Base-by-base conservation (phyloP, 225 moss, liverwort and hornwort genomes). In the Asterella californica region DNA sequence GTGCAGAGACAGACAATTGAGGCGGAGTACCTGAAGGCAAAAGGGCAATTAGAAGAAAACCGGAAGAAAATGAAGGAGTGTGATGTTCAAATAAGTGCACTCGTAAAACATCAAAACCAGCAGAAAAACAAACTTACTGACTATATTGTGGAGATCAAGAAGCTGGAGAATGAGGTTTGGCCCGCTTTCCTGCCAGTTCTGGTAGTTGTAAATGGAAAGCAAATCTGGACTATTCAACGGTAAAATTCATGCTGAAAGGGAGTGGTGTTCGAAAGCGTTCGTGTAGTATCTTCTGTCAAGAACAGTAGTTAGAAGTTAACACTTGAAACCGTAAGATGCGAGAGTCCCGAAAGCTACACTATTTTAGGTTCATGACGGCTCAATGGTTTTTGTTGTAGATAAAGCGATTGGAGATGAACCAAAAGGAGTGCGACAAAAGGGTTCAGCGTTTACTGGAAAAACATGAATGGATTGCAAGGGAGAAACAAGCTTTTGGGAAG, bases 111-210 rank as follows among this genome's bases (percentile, higher is more conserved):
- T 76, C 95, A 90, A 82, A 91, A 85, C 76, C 82, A 80, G 76
- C 84, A 86, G 83, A 91, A 94, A 84, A 92, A 90, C 81, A 89
- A 90, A 79, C 86, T 92, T 36, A 90, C 99, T 2, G 95, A 99
- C 81, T 86, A 86, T 81, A 83, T 91, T 54, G 87, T 99, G 77
- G 88, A 92, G 83, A 90, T 89, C 66, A 99, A 94, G 82, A 95
- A 92, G 81, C 82, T 94, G 73, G 90, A 94, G 72, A 95, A 95
- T 87, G 95, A 99, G 95, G 95, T 95, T 52, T 0, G 76, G 18
- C 32, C 17, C n/a, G 15, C 62, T 25, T 2, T 55, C n/a, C 18
- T 55, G 49, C 54, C 11, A 72, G 71, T 72, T 72, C 34, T 18
- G n/a, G 37, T 67, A 67, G 32, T 17, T 4, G 34, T 14, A 17